phyloP scores from a whole-genome alignment of 2,329 filamentous ascomycete genomes.

The Diaporthe amygdali region DNA sequence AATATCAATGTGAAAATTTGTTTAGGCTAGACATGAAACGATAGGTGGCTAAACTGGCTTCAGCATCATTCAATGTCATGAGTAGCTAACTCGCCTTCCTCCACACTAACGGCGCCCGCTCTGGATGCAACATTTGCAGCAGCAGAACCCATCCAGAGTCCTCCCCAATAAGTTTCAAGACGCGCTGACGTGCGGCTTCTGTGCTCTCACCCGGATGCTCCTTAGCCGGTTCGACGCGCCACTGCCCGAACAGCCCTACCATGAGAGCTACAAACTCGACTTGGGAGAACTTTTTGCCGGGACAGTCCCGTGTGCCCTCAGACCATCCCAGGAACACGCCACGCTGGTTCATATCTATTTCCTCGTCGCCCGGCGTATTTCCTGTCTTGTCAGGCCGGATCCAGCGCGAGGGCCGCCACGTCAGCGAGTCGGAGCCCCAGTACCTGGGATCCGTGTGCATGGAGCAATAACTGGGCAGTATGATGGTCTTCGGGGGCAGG shows the following conservation, averaged over 20 bases:
- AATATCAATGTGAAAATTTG: too few relatives aligned
- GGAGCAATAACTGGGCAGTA: constrained; percentile 27
- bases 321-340: constrained; percentile 35
- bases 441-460: constrained; percentile 32
- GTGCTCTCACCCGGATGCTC: constrained; percentile 26
- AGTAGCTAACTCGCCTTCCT: too few relatives aligned
- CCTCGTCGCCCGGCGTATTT: not conserved
- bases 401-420: constrained; percentile 34
- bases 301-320: constrained; percentile 35
- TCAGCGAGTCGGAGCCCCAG: constrained; percentile 32
- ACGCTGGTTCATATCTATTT: constrained; percentile 20
- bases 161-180: constrained; percentile 29
- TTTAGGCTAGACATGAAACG: too few relatives aligned
- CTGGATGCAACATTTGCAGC: constrained; percentile 28
- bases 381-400: constrained; percentile 26
- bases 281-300: constrained; percentile 38
- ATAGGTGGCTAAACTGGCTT: too few relatives aligned
- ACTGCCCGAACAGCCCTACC: constrained; percentile 32
- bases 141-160: constrained; percentile 31
- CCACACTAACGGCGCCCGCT: not conserved
- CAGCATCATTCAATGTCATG: too few relatives aligned
- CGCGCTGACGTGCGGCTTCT: constrained; percentile 24
- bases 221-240: constrained; percentile 29
- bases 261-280: constrained; percentile 39
- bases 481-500: constrained; percentile 30